Conservation (phyloP, 2,329 filamentous ascomycete genomes). For the Torrubiellomyces zombiae region DNA sequence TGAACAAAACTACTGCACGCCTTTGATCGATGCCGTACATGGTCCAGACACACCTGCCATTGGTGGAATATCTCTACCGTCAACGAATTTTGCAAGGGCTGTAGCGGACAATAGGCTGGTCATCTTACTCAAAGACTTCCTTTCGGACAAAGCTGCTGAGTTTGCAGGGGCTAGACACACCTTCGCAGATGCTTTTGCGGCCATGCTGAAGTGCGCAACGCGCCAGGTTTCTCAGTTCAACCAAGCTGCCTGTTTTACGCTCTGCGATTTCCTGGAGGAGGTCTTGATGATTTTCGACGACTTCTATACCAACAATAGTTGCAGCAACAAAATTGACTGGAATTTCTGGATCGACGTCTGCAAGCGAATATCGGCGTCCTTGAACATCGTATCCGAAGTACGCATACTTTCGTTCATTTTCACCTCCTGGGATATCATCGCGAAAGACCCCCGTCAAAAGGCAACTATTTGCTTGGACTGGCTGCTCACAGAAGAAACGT, state of each 20-base stretch:
- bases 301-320: slow-evolving; percentile 24
- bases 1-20: slow-evolving; percentile 25
- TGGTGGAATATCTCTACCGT: slow-evolving; percentile 44
- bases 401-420: slow-evolving; percentile 70
- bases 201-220: slow-evolving; percentile 56
- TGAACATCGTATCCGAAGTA: slow-evolving; percentile 83
- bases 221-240: slow-evolving; percentile 66
- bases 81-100: slow-evolving; percentile 52
- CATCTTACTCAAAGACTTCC: slow-evolving; percentile 64
- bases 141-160: slow-evolving; percentile 31
- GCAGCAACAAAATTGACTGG: slow-evolving; percentile 48
- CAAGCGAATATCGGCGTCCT: slow-evolving; percentile 60
- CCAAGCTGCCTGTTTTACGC: slow-evolving; percentile 67
- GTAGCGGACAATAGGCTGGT: slow-evolving; percentile 86
- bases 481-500: slow-evolving; percentile 56
- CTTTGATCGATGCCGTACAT: slow-evolving; percentile 26
- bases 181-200: slow-evolving; percentile 61
- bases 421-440: slow-evolving; percentile 59
- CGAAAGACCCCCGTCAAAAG: slow-evolving; percentile 50
- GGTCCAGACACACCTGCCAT: slow-evolving; percentile 50
- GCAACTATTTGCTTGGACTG: slow-evolving; percentile 55
- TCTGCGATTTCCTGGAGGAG: slow-evolving; percentile 87
- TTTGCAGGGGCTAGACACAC: slow-evolving; percentile 38
- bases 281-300: slow-evolving; percentile 45
- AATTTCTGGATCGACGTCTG: slow-evolving; percentile 73